Evolutionary conservation across 225 moss, liverwort and hornwort species (phyloP).

Genomic region (Anthoceros angustus): DNA sequence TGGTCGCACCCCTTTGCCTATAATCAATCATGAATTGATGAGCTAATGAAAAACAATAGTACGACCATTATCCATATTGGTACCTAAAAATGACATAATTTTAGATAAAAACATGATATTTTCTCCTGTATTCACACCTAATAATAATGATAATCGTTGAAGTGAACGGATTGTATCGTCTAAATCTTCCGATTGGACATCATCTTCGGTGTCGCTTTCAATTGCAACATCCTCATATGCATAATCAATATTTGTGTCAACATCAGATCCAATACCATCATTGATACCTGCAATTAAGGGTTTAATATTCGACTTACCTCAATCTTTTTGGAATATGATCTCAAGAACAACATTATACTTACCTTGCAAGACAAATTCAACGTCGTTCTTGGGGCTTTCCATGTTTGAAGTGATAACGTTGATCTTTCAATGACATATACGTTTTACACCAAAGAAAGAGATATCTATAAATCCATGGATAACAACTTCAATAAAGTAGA

Average conservation of each 20-base stretch:
- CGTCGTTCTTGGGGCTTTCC: too few species aligned
- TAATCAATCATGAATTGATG: background rate
- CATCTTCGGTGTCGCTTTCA: conserved; percentile 68
- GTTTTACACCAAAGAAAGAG: too few species aligned
- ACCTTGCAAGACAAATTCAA: background rate
- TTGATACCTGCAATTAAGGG: background rate
- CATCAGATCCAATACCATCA: background rate
- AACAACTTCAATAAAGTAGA: too few species aligned
- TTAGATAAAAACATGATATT: too few species aligned
- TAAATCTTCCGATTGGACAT: conserved; percentile 65
- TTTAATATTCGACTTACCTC: too few species aligned
- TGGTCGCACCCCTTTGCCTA: conserved; percentile 45
- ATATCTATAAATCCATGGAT: too few species aligned
- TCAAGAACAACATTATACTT: background rate
- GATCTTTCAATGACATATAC: too few species aligned
- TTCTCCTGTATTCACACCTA: too few species aligned
- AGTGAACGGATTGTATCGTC: conserved; percentile 65
- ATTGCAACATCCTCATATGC: conserved; percentile 72
- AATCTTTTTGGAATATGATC: background rate
- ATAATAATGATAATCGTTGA: conserved; percentile 70
- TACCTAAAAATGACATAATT: background rate
- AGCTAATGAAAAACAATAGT: background rate
- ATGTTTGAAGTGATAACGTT: too few species aligned
- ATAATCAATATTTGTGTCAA: conserved; percentile 20
- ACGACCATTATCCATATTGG: background rate